Evolutionary conservation across 305 asterid genomes (phyloP), one percentile per base, ranked within the genome.

Genomic region (Solanum hybrid): DNA sequence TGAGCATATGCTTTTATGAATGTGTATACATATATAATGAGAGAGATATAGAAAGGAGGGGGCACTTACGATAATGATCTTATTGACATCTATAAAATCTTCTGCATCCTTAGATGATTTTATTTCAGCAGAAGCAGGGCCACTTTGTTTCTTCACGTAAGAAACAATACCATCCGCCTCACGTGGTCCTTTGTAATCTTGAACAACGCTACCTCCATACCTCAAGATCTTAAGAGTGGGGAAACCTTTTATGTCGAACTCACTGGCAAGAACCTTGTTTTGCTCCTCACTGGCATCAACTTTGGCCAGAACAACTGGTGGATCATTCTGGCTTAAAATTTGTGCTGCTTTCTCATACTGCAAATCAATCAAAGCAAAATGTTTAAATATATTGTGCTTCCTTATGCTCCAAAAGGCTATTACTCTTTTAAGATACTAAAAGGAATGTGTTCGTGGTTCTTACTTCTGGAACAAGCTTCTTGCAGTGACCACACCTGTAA

Each of bases 381-480:
- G 87, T 56, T 85, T 31, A 81, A 88, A 35, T 36, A 12, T 11
- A 51, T 77, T 29, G 19, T 80, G 10, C 64, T 72, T 15, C 34
- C 45, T 56, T 85, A 85, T 85, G 45, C 75, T 19, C 45, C 32
- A 85, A 56, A 29, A 85, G 76, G 13, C 40, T 19, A 51, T 51
- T 51, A 51, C 40, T 34, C 19, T 56, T 56, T 51, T 11, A 56
- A 15, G 37, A 24, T 31, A 72, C 38, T 12, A 34, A 69, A 69
- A 51, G 56, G 32, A 36, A 86, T 76, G 56, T 77, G 89, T 87
- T 81, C 14, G 85, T 69, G 78, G 69, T 78, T 17, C 14, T 88
- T 93, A 97, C 99, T 98, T 97, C 99, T 0, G 99, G 99, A 93
- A 98, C 97, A 82, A 97, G 99, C 72, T 95, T 95, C 94, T 96